These are phyloP conservation scores for Beta vulgaris DNA, from an alignment of 148 eudicot species.

Conservation along the genomic window DNA sequence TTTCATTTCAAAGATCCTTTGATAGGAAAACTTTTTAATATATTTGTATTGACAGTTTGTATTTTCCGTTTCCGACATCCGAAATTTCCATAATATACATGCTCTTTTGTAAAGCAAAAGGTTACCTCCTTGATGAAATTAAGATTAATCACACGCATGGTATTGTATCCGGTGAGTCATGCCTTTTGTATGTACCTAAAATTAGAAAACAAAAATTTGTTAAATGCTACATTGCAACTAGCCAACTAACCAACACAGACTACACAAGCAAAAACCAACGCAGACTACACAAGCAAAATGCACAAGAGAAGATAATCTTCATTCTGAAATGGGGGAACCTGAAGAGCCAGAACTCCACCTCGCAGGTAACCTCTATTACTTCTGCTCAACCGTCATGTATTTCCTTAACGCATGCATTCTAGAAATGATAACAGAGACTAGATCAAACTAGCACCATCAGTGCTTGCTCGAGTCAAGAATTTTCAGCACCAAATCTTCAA, in stretches of 20 bases:
- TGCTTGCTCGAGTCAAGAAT: too few relatives aligned
- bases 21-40: too few relatives aligned
- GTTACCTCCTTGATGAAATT: background rate
- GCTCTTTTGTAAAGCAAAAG: too few relatives aligned
- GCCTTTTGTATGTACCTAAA: background rate
- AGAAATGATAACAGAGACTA: background rate
- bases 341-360: conserved; percentile 6
- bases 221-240: background rate
- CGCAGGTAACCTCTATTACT: conserved; percentile 4
- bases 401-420: background rate
- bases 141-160: background rate
- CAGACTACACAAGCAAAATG: too few relatives aligned
- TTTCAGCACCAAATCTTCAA: too few relatives aligned
- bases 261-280: too few relatives aligned
- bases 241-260: background rate
- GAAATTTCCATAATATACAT: too few relatives aligned
- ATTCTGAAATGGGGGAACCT: conserved; percentile 17
- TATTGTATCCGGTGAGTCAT: conserved; percentile 3
- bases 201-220: background rate
- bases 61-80: too few relatives aligned
- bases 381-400: background rate
- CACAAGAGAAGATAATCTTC: background rate
- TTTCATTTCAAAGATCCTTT: too few relatives aligned
- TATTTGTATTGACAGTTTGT: too few relatives aligned
- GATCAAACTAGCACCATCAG: too few relatives aligned